These are phyloP conservation scores for Brasenia schreberi DNA, from an alignment of 164 flowering plant species.

Conservation along the genomic window DNA sequence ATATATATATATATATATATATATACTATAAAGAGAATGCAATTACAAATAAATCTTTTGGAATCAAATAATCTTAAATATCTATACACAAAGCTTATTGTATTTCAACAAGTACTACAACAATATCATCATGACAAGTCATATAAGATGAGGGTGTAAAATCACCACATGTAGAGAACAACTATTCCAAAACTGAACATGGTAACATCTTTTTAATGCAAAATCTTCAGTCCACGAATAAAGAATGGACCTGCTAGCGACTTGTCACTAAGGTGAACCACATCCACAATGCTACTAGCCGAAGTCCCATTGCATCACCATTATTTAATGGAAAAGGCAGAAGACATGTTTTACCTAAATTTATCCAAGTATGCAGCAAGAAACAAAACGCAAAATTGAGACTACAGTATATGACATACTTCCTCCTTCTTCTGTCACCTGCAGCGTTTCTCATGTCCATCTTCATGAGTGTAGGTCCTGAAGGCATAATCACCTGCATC, in stretches of 20 bases:
- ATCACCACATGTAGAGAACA: background rate
- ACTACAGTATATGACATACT: slow-evolving; percentile 19
- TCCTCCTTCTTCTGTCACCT: slow-evolving; percentile 78
- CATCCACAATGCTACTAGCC: background rate
- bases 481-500: slow-evolving; percentile 51
- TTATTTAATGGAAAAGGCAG: background rate
- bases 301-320: background rate
- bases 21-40: too few species aligned
- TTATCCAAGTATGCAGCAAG: background rate
- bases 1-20: too few species aligned
- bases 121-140: too few species aligned
- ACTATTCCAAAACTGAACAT: background rate
- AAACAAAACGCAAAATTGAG: slow-evolving; percentile 15
- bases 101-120: too few species aligned
- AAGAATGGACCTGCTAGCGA: background rate
- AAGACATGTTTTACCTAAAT: background rate
- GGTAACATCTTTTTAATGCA: background rate
- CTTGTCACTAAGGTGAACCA: background rate
- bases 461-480: slow-evolving; percentile 46
- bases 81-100: too few species aligned
- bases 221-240: background rate
- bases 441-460: slow-evolving; percentile 50
- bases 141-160: too few species aligned
- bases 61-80: too few species aligned
- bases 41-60: too few species aligned